phyloP scores from a whole-genome alignment of 1,284 basidiomycete species.

The Melampsora americana region DNA sequence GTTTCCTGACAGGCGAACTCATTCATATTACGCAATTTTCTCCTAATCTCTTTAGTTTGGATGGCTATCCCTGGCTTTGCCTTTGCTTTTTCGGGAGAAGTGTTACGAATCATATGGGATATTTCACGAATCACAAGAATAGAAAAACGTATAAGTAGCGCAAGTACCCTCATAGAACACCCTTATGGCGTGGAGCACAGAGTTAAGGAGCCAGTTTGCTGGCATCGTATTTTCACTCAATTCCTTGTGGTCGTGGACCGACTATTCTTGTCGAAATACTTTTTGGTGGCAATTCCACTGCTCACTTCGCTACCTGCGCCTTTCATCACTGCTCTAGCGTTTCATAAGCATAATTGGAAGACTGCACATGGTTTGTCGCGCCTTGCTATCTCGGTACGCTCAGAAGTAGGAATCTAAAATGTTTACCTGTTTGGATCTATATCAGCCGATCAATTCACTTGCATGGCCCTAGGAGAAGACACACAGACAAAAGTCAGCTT shows the following conservation, averaged over 20 bases:
- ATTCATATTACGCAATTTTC: background rate
- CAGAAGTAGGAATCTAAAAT: background rate
- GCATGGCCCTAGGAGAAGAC: background rate
- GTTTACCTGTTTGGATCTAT: background rate
- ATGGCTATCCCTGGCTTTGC: conserved; percentile 3
- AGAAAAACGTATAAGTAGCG: background rate
- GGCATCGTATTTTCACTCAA: background rate
- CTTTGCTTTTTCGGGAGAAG: conserved; percentile 10
- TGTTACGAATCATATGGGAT: background rate
- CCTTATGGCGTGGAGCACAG: background rate
- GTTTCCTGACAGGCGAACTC: no score
- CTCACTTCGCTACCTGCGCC: conserved; percentile 5
- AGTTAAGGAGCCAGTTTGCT: background rate
- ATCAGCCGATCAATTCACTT: conserved; percentile 11
- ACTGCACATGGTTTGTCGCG: conserved; percentile 12
- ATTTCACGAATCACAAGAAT: background rate
- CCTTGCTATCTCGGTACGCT: background rate
- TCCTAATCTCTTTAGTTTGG: background rate
- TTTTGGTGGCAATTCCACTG: conserved; percentile 3
- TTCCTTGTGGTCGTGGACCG: background rate
- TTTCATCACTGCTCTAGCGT: conserved; percentile 3
- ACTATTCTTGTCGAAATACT: background rate
- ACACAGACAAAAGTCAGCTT: background rate
- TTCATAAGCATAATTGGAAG: background rate
- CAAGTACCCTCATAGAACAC: conserved; percentile 4